Evolutionary conservation across 2,329 filamentous ascomycete genomes (phyloP), one percentile per base, ranked within the genome.

Genomic region (Penicillium sp.): DNA sequence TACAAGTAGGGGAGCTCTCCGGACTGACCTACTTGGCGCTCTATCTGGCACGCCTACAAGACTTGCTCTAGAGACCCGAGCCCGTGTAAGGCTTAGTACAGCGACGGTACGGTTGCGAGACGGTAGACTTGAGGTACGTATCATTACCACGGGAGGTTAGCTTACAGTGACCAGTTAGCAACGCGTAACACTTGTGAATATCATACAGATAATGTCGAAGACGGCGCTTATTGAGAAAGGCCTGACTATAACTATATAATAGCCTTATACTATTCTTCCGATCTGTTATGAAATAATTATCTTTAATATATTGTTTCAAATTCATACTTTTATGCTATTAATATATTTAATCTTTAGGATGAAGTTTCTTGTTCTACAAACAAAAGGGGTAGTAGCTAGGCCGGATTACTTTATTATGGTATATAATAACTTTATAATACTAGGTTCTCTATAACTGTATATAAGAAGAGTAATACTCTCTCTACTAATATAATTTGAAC

Each of bases 161-260:
- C n/a, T n/a, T n/a, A n/a, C n/a, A n/a, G n/a, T n/a, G n/a, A n/a
- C n/a, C n/a, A n/a, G n/a, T n/a, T n/a, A n/a, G n/a, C n/a, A n/a
- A n/a, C n/a, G n/a, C n/a, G n/a, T n/a, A n/a, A n/a, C n/a, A n/a
- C 48, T 40, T 45, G 21, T 55, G 23, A 19, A n/a, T 48, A 28
- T 52, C 9, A 45, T 55, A 21, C 3, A 55, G 51, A 52, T 55
- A 21, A 44, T 55, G 28, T 52, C 44, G 48, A 42, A 55, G 53
- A 37, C 29, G 24, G 45, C 44, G 44, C 13, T 55, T 13, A 44
- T 51, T 16, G 3, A 26, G 23, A 23, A 55, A 55, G 23, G 8
- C 33, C 44, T 55, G 5, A 28, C 40, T 9, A 42, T 5, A 52
- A 16, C 51, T 5, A 29, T 3, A 52, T 11, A 37, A 24, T 36